Evolutionary conservation across 192 early-diverging fungal genomes (phyloP), one percentile per base, ranked within the genome.

Genomic region (Rhizoclosmatium sp.): DNA sequence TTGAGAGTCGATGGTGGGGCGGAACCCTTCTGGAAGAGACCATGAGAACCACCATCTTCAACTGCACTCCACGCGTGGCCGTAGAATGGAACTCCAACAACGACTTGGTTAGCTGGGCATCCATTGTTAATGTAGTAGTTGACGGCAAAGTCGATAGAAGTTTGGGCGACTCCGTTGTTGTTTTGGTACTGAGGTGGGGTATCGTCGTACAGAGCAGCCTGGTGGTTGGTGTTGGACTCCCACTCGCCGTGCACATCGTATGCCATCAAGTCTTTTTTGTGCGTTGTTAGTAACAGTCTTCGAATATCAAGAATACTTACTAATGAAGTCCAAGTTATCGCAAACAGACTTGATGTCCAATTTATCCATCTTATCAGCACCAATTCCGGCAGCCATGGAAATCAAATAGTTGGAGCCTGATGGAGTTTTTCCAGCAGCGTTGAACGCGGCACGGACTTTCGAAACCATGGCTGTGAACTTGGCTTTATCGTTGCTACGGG

Each of bases 1-100:
- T 68, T 77, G 51, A 31, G 31, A 23, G 64, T 68, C 10, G 9
- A 21, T 2, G 59, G 14, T 7, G 59, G 5, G 7, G n/a, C 59
- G 40, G 39, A 45, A 9, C 21, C 64, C 40, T 5, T 4, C 41
- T 58, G 70, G 70, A 48, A 65, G 47, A 67, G 64, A 44, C 75
- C 75, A 47, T 77, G 19, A 9, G 62, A 9, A 10, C 16, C 31
- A 21, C n/a, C 71, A 54, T 54, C 16, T 12, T 40, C 48, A 58
- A 14, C 44, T 9, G 44, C 54, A 3, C 23, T 51, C 64, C 62
- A 77, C 3, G 79, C 70, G 65, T 54, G 72, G 10, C 64, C 78
- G 78, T 80, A 82, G 46, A 82, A 82, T 10, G 81, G 81, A 46
- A 82, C 71, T 44, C 81, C 81, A 10, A 82, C 31, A 23, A 82